Percentiles rank a stretch among this genome's conserved stretches.
phyloP scores from a whole-genome alignment of 768 basidiomycete species.

The Mycena galericulata region DNA sequence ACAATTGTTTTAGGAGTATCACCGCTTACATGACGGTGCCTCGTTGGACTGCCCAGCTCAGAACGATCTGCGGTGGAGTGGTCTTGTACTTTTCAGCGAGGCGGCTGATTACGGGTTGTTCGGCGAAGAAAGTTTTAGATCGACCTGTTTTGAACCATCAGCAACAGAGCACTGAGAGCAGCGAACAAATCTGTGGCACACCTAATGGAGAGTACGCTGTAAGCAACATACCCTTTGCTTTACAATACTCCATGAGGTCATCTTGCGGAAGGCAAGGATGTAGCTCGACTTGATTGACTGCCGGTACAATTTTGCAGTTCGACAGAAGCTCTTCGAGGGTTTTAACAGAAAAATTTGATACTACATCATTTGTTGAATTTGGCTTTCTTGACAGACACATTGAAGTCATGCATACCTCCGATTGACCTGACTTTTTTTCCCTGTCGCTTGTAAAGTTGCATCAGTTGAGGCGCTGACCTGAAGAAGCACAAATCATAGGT shows the following conservation, averaged over 20 bases:
- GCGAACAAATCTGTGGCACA: not conserved
- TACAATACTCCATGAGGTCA: slow-evolving; percentile 62
- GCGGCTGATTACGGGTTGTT: slow-evolving; percentile 45
- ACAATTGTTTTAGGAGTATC: slow-evolving; percentile 34
- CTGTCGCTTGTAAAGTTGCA: slow-evolving; percentile 35
- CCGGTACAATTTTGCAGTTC: slow-evolving; percentile 61
- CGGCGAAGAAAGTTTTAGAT: slow-evolving; percentile 44
- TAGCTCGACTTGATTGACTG: slow-evolving; percentile 66
- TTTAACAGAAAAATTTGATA: slow-evolving; percentile 68
- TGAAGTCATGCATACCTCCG: slow-evolving; percentile 41
- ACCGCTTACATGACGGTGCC: slow-evolving; percentile 75
- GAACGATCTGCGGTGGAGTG: slow-evolving; percentile 63
- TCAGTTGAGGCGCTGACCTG: slow-evolving; percentile 50
- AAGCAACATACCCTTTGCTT: slow-evolving; percentile 60
- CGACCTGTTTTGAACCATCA: too few relatives aligned
- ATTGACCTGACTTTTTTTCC: slow-evolving; percentile 60
- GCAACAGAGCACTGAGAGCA: too few relatives aligned
- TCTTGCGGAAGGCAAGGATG: slow-evolving; percentile 69
- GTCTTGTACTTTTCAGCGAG: slow-evolving; percentile 51
- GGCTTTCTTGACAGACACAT: too few relatives aligned
- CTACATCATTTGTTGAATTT: too few relatives aligned
- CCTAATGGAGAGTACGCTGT: slow-evolving; percentile 46
- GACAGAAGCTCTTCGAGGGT: slow-evolving; percentile 54
- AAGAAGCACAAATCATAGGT: not conserved
- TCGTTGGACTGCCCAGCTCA: slow-evolving; percentile 75